A percentile compares a stretch with the other conserved stretches of the same genome.
Evolutionary conservation across 495 filamentous ascomycete genomes (phyloP).

Genomic region (Rusavskia elegans): DNA sequence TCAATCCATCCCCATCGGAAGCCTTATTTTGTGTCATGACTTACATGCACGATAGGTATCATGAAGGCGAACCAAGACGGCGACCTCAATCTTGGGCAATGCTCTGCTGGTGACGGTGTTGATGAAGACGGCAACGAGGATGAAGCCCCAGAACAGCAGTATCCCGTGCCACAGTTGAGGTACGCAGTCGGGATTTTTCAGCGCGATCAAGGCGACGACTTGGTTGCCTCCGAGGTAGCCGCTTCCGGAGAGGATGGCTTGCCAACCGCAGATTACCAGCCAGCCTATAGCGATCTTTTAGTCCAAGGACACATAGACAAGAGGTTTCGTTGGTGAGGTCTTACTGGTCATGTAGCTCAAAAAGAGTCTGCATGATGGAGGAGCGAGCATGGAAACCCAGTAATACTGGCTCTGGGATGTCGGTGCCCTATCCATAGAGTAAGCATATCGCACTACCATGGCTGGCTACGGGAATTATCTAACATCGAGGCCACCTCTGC

Average conservation of each 20-base stretch:
- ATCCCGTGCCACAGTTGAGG: slow-evolving; percentile 24
- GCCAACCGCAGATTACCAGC: slow-evolving; percentile 31
- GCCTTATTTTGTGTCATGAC: too few species aligned
- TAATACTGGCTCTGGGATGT: slow-evolving; percentile 37
- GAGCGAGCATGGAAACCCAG: slow-evolving; percentile 36
- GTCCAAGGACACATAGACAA: not conserved
- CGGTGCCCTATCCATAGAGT: slow-evolving; percentile 21
- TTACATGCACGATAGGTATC: slow-evolving; percentile 28
- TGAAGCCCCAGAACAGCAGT: slow-evolving; percentile 24
- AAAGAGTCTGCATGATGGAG: slow-evolving; percentile 21
- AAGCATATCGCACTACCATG: too few species aligned
- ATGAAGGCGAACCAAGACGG: slow-evolving; percentile 33
- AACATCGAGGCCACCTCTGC: slow-evolving; percentile 21
- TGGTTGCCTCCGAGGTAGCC: slow-evolving; percentile 26
- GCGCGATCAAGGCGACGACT: slow-evolving; percentile 24
- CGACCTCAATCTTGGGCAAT: slow-evolving; percentile 26
- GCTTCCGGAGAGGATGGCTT: slow-evolving; percentile 23
- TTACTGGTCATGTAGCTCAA: slow-evolving; percentile 32
- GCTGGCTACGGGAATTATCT: not conserved
- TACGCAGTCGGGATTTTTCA: slow-evolving; percentile 22
- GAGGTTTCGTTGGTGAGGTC: not conserved
- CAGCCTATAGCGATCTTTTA: slow-evolving; percentile 17
- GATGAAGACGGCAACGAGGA: slow-evolving; percentile 20
- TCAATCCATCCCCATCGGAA: too few species aligned
- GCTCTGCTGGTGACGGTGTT: slow-evolving; percentile 23